Conservation (phyloP, 345 rosid species). For the Excoecaria cochinchinensis region DNA sequence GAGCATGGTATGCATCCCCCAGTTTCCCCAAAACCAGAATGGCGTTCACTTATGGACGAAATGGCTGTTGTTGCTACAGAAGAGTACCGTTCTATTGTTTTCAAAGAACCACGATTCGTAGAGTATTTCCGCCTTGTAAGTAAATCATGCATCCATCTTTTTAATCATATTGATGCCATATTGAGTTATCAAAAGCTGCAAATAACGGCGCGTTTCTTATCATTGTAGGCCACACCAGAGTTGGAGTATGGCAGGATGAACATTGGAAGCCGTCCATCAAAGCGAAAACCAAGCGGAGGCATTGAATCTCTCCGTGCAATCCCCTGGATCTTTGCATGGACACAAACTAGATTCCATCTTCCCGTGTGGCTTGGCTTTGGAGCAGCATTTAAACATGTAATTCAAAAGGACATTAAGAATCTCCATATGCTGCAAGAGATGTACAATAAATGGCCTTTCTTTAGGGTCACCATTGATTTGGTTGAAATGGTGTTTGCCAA, state of each 20-base stretch:
- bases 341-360: constrained; percentile 96
- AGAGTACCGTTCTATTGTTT: constrained; percentile 84
- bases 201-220: constrained; percentile 16
- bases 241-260: constrained; percentile 97
- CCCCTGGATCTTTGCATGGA: constrained; percentile 99
- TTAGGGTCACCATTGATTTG: constrained; percentile 89
- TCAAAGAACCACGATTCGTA: constrained; percentile 87
- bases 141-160: constrained; percentile 6
- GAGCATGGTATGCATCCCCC: constrained; percentile 98
- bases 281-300: constrained; percentile 94
- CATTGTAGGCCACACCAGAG: constrained; percentile 93
- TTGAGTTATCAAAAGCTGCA: constrained; percentile 4
- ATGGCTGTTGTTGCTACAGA: constrained; percentile 96
- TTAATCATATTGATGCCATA: neutral
- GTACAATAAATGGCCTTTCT: constrained; percentile 96
- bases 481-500: constrained; percentile 99
- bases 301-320: constrained; percentile 96
- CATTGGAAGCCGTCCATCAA: constrained; percentile 97
- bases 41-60: constrained; percentile 86
- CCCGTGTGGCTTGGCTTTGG: constrained; percentile 99
- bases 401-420: constrained; percentile 66
- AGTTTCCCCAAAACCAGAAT: constrained; percentile 86
- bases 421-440: constrained; percentile 81
- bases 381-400: constrained; percentile 72
- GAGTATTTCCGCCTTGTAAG: constrained; percentile 97